A percentile compares a stretch with the other conserved stretches of the same genome.
These are phyloP conservation scores for Colletotrichum eremochloae DNA, from an alignment of 2,329 filamentous ascomycete genomes.

Conservation along the genomic window DNA sequence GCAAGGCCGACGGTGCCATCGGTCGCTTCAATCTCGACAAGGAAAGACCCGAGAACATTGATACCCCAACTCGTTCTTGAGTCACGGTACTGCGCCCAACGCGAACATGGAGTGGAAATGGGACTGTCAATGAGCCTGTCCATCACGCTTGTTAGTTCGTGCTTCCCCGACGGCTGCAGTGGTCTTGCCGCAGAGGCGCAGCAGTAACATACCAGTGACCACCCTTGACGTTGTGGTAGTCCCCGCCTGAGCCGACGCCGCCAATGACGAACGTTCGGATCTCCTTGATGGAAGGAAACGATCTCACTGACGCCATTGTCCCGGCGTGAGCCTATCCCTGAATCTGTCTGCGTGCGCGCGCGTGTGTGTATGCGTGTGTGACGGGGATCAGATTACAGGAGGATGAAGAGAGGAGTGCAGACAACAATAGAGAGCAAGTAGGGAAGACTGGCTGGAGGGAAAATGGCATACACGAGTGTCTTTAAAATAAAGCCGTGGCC, in stretches of 20 bases:
- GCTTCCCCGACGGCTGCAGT: neutral
- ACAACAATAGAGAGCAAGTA: constrained; percentile 1
- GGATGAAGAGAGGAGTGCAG: constrained; percentile 25
- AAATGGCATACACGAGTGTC: constrained; percentile 14
- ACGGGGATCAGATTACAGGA: constrained; percentile 37
- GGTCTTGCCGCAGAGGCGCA: neutral
- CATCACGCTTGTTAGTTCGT: constrained; percentile 47
- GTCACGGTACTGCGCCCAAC: constrained; percentile 88
- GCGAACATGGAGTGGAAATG: constrained; percentile 92
- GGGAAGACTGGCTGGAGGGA: constrained; percentile 13
- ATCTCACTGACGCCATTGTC: constrained; percentile 63
- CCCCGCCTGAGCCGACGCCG: constrained; percentile 73
- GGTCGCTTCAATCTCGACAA: constrained; percentile 87
- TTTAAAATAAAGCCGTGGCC: constrained; percentile 16
- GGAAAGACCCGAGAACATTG: constrained; percentile 93
- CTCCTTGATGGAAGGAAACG: constrained; percentile 82
- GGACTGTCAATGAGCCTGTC: constrained; percentile 90
- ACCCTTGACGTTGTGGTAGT: constrained; percentile 92
- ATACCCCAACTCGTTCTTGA: constrained; percentile 95
- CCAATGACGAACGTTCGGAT: constrained; percentile 80
- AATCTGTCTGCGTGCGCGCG: neutral
- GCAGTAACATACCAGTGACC: constrained; percentile 70
- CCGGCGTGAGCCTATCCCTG: neutral
- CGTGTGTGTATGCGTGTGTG: neutral
- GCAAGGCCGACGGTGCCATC: constrained; percentile 96